Evolutionary conservation across 768 basidiomycete species (phyloP).

Genomic region (Leccinum ochraceum): DNA sequence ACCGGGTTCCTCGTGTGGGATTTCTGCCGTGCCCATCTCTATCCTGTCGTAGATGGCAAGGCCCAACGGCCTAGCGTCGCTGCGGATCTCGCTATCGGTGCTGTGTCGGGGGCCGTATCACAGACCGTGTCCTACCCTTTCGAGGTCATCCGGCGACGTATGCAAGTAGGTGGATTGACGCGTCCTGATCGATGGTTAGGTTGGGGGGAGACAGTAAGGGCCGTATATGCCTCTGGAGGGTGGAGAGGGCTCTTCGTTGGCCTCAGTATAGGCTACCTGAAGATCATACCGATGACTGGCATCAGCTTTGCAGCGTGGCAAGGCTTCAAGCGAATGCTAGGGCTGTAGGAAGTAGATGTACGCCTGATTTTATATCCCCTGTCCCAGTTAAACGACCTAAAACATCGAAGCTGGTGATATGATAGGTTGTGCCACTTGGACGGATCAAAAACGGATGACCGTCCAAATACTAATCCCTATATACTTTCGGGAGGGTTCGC

Average conservation of each 20-base stretch:
- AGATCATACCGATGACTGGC: conserved; percentile 95
- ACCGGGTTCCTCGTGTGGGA: conserved; percentile 95
- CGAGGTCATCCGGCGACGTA: conserved; percentile 86
- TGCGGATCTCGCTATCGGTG: conserved; percentile 81
- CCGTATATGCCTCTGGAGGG: conserved; percentile 68
- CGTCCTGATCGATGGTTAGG: conserved; percentile 74
- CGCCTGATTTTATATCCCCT: not conserved
- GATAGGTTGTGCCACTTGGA: not conserved
- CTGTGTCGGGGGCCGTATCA: conserved; percentile 77
- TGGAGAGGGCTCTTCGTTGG: conserved; percentile 92
- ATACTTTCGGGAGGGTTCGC: not conserved
- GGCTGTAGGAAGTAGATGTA: conserved; percentile 25
- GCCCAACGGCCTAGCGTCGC: conserved; percentile 42
- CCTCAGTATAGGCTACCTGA: conserved; percentile 87
- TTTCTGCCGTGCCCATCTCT: conserved; percentile 60
- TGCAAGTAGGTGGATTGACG: conserved; percentile 92
- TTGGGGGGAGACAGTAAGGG: conserved; percentile 68
- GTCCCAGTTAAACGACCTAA: not conserved
- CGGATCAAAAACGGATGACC: not conserved
- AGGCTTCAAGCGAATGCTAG: conserved; percentile 32
- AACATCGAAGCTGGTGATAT: not conserved
- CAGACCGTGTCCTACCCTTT: conserved; percentile 95
- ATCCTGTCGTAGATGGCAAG: conserved; percentile 47
- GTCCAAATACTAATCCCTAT: not conserved
- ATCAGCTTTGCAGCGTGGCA: conserved; percentile 94